Base-by-base conservation (phyloP, 441 rosid species). In the Adansonia grandidieri region DNA sequence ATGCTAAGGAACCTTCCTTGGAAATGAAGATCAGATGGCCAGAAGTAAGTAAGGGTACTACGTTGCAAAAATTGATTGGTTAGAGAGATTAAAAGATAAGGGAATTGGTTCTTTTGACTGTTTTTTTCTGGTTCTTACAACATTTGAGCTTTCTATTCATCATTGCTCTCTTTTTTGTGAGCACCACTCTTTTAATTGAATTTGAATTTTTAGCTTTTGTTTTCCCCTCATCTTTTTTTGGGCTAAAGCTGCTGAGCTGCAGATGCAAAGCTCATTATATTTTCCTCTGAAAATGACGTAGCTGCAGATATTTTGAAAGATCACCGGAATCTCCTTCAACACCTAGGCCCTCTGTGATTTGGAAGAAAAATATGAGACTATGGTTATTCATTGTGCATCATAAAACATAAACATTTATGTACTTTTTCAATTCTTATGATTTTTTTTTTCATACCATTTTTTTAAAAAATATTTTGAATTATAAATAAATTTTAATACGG, bases 41-140 rank as follows among this genome's bases (percentile, higher is more conserved):
- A 44, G 6, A 1, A 20, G 2, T 48, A 28, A 63, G 4, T 5
- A 2, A 22, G 10, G 8, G 1, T 11, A 13, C 2, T 40, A 64
- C 32, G 74, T 74, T 82, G 66, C 57, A 65, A 48, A 75, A 32
- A 81, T 81, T 77, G 15, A 47, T 22, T 24, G 44, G 81, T 79
- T 54, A 58, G 76, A 80, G 66, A 80, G 73, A 61, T 20, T 11
- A 53, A 28, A 54, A 57, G 76, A 73, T 72, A n/a, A 68, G 71
- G 61, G 85, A 68, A 82, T 79, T 79, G 58, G 82, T 86, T 84
- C 87, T 77, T 75, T 44, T 79, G 60, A 78, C 57, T 70, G 9
- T 71, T 75, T 44, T 40, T 60, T 9, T 28, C 32, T 28, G 32
- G 22, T 15, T 44, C 4, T 11, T 74, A 51, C 67, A 58, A 62